phyloP scores from a whole-genome alignment of 805 yeast genomes.

The Candida endomychidarum region DNA sequence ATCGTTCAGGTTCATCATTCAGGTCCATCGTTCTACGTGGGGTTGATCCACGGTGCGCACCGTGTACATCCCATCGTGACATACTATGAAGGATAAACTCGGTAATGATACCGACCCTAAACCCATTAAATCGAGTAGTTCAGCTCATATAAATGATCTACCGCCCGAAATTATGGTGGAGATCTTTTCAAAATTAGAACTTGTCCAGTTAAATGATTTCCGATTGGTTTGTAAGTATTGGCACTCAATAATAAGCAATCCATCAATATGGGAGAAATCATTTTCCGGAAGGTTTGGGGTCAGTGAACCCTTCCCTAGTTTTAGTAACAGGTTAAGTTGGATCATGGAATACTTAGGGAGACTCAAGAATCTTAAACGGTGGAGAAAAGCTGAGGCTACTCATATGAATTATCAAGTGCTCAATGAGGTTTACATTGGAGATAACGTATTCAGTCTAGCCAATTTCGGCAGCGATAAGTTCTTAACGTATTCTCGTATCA shows the following conservation, averaged over 20 bases:
- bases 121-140: neutral
- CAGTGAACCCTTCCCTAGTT: constrained; percentile 39
- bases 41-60: no score
- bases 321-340: constrained; percentile 47
- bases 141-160: constrained; percentile 27
- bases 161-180: constrained; percentile 49
- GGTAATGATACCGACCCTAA: constrained; percentile 13
- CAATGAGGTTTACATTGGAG: constrained; percentile 21
- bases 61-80: constrained; percentile 1
- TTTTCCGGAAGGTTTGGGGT: constrained; percentile 41
- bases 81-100: constrained; percentile 6
- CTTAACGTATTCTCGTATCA: constrained; percentile 26
- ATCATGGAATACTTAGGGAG: constrained; percentile 46
- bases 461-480: constrained; percentile 29
- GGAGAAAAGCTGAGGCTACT: constrained; percentile 37
- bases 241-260: constrained; percentile 45
- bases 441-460: constrained; percentile 20
- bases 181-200: constrained; percentile 47
- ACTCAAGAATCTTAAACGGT: constrained; percentile 29
- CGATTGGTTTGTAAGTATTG: constrained; percentile 50
- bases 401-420: constrained; percentile 30
- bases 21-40: no score
- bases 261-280: constrained; percentile 48
- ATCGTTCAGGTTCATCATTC: no score
- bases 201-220: constrained; percentile 38